Conservation (phyloP, 2,329 filamentous ascomycete genomes). For the Thermomyces lanuginosus region DNA sequence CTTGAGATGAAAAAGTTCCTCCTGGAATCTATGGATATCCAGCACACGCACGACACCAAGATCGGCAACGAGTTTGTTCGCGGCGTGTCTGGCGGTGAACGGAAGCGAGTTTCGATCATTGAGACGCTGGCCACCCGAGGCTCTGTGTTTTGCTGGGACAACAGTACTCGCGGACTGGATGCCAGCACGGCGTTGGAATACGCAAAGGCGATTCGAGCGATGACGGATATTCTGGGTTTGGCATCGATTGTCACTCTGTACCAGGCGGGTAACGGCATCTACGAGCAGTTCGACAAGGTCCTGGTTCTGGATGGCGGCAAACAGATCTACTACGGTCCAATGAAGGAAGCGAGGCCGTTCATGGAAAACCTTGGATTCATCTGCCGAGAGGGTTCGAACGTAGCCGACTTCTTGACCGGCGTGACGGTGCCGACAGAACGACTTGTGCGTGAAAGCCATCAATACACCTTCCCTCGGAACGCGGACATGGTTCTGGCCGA, state of each 20-base stretch:
- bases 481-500: conserved; percentile 27
- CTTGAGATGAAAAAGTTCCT: conserved; percentile 37
- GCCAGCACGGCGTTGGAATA: conserved; percentile 48
- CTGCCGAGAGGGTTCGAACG: conserved; percentile 45
- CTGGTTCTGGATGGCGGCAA: conserved; percentile 51
- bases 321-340: conserved; percentile 48
- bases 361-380: conserved; percentile 50
- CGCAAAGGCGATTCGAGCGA: conserved; percentile 42
- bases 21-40: conserved; percentile 40
- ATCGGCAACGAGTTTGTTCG: conserved; percentile 51
- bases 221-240: conserved; percentile 47
- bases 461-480: conserved; percentile 29
- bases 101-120: conserved; percentile 53
- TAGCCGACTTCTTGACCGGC: conserved; percentile 50
- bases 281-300: conserved; percentile 54
- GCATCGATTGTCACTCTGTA: conserved; percentile 50
- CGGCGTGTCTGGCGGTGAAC: conserved; percentile 51
- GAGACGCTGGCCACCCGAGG: conserved; percentile 44
- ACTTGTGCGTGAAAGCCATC: conserved; percentile 27
- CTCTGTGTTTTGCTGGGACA: conserved; percentile 50
- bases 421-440: conserved; percentile 42
- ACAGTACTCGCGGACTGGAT: conserved; percentile 49
- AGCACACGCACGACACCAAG: conserved; percentile 47
- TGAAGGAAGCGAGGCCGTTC: conserved; percentile 42
- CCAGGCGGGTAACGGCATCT: conserved; percentile 54